phyloP scores from a whole-genome alignment of 805 yeast species.

The Metschnikowia noctiluminum region DNA sequence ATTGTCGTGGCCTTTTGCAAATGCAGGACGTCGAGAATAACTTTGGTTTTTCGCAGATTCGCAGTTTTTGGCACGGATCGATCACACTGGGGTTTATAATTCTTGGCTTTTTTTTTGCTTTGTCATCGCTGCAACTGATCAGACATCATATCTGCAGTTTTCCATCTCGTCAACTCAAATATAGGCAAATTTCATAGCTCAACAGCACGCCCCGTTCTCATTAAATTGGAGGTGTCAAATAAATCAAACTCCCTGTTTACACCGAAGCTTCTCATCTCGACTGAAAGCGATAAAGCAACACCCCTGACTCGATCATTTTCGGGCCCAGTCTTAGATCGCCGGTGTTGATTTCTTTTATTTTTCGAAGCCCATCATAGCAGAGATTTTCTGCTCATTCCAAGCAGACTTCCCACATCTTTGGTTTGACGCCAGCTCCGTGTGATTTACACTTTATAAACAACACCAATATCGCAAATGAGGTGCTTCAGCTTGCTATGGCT shows the following conservation, averaged over 20 bases:
- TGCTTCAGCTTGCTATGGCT: conserved; percentile 10
- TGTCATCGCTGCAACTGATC: not conserved
- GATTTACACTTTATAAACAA: not conserved
- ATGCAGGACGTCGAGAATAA: not conserved
- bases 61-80: not conserved
- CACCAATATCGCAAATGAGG: conserved; percentile 6
- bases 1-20: not conserved
- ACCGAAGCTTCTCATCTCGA: not conserved
- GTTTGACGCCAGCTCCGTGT: not conserved
- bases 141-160: not conserved
- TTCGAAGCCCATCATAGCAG: too few species aligned
- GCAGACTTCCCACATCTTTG: not conserved
- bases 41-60: not conserved
- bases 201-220: not conserved
- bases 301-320: too few species aligned
- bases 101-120: not conserved
- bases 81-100: not conserved
- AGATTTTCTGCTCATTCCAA: too few species aligned
- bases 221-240: not conserved
- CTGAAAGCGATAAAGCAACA: too few species aligned
- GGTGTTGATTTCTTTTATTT: too few species aligned
- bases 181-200: not conserved
- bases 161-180: not conserved
- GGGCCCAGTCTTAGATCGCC: too few species aligned
- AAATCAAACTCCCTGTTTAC: not conserved